Evolutionary conservation across 78 protist species (phyloP).

Genomic region (Dictyostelium intermedium): DNA sequence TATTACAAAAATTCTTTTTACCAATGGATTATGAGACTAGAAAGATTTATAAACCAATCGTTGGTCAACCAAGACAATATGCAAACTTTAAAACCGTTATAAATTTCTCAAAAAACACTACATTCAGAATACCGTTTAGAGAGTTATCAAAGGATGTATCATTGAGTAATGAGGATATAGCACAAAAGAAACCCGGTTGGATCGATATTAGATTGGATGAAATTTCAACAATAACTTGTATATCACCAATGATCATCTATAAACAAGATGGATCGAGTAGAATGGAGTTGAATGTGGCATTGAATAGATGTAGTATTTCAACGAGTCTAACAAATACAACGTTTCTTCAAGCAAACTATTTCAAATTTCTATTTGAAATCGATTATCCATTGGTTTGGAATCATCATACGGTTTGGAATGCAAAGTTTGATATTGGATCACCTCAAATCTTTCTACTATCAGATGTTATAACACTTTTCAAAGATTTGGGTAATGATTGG

Average conservation of each 20-base stretch:
- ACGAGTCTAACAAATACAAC: conserved; percentile 58
- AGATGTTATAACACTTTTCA: conserved; percentile 38
- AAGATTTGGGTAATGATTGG: conserved; percentile 76
- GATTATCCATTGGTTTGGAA: conserved; percentile 74
- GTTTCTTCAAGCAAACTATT: background rate
- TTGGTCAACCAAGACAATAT: conserved; percentile 46
- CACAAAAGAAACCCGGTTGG: conserved; percentile 23
- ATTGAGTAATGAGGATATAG: conserved; percentile 4
- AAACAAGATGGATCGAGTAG: background rate
- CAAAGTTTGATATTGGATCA: background rate
- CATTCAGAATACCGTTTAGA: conserved; percentile 62
- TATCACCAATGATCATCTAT: background rate
- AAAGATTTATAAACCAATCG: conserved; percentile 23
- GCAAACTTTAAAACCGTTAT: conserved; percentile 19
- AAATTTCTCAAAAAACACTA: conserved; percentile 22
- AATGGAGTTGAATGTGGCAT: background rate
- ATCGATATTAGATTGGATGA: conserved; percentile 70
- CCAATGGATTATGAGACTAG: conserved; percentile 60
- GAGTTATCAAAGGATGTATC: conserved; percentile 55
- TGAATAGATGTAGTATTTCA: conserved; percentile 14
- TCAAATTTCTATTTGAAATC: background rate
- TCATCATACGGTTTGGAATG: conserved; percentile 62
- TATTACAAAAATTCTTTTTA: conserved; percentile 49
- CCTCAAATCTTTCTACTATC: conserved; percentile 69
- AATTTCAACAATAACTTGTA: background rate